phyloP scores from a whole-genome alignment of 106 monocot species.

The Dioscorea alata region DNA sequence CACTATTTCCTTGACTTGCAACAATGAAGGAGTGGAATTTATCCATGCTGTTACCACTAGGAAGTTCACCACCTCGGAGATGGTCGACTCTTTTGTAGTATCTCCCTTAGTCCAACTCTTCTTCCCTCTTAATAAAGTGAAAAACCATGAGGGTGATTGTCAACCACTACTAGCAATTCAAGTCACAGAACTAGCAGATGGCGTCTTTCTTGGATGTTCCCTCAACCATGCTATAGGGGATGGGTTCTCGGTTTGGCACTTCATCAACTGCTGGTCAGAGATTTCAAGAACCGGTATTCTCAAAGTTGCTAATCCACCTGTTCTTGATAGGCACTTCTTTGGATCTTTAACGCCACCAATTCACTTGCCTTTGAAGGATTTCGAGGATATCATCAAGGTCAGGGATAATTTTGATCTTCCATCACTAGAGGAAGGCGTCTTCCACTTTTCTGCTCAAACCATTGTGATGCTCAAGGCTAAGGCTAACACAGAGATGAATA shows the following conservation, averaged over 20 bases:
- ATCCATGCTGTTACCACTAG: slow-evolving; percentile 2
- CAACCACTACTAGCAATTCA: slow-evolving; percentile 16
- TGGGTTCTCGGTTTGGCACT: slow-evolving; percentile 24
- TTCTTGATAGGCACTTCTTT: background rate
- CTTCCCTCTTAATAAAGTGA: slow-evolving; percentile 9
- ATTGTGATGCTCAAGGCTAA: background rate
- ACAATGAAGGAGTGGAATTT: slow-evolving; percentile 19
- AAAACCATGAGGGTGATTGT: slow-evolving; percentile 19
- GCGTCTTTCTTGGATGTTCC: slow-evolving; percentile 20
- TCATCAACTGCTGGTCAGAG: slow-evolving; percentile 25
- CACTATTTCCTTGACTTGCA: slow-evolving; percentile 8
- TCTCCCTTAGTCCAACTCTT: slow-evolving; percentile 4
- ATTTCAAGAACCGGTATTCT: background rate
- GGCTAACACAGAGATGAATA: background rate
- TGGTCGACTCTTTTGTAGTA: background rate
- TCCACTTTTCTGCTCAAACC: background rate
- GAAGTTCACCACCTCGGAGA: background rate
- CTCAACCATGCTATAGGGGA: slow-evolving; percentile 20
- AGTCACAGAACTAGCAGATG: slow-evolving; percentile 17
- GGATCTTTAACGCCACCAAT: background rate
- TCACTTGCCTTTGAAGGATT: background rate
- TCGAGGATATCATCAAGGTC: slow-evolving; percentile 2
- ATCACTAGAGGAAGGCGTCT: background rate
- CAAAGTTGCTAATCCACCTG: background rate
- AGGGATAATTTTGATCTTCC: background rate